Evolutionary conservation across 495 filamentous ascomycete species (phyloP).

Genomic region (Friedmanniomyces simplex): DNA sequence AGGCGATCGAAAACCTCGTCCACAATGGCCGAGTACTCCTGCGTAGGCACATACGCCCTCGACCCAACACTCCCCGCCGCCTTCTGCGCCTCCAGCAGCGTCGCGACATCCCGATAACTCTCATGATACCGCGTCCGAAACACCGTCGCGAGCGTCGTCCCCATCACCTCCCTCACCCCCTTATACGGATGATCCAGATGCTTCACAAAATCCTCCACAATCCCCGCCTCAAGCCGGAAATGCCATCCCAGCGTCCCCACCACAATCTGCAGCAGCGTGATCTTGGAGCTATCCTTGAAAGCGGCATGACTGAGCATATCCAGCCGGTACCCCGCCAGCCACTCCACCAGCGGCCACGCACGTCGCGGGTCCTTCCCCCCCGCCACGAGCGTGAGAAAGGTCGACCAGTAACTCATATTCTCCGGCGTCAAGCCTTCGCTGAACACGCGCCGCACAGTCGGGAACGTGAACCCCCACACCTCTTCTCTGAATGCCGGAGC

Average conservation of each 20-base stretch:
- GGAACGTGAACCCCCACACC: constrained; percentile 84
- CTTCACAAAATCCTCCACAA: constrained; percentile 74
- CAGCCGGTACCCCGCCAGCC: constrained; percentile 72
- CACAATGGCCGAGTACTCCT: constrained; percentile 64
- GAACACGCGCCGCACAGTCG: constrained; percentile 76
- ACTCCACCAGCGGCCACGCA: constrained; percentile 74
- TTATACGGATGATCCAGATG: constrained; percentile 98
- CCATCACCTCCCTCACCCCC: constrained; percentile 88
- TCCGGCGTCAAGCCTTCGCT: constrained; percentile 86
- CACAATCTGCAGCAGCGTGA: constrained; percentile 79
- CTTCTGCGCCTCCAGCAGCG: constrained; percentile 68
- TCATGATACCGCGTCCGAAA: constrained; percentile 88
- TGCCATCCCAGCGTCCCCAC: constrained; percentile 91
- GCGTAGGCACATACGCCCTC: constrained; percentile 67
- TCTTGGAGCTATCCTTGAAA: constrained; percentile 97
- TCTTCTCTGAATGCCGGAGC: constrained; percentile 54
- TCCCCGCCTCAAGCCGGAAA: constrained; percentile 81
- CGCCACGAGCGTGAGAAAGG: constrained; percentile 77
- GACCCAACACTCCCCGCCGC: constrained; percentile 70
- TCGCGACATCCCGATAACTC: constrained; percentile 67
- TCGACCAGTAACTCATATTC: constrained; percentile 88
- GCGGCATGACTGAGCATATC: constrained; percentile 94
- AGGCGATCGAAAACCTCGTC: constrained; percentile 68
- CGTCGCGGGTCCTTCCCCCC: constrained; percentile 78
- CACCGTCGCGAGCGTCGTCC: constrained; percentile 73